These are phyloP conservation scores for Pestalotiopsis fici DNA, from an alignment of 2,329 filamentous ascomycete species.

Conservation along the genomic window DNA sequence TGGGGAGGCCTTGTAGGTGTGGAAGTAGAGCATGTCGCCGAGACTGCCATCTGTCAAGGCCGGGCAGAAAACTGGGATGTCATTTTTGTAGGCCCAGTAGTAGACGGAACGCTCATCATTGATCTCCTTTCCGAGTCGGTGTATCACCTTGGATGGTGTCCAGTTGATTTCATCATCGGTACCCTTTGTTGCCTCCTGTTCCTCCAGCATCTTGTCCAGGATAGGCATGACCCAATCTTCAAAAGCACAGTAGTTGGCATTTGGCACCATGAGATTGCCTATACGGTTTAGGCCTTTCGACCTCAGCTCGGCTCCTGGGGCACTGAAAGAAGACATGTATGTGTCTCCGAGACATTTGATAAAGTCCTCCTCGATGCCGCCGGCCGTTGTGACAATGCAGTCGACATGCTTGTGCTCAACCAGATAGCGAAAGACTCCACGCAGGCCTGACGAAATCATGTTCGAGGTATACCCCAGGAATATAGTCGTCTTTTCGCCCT, in stretches of 20 bases:
- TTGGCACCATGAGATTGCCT: conserved; percentile 92
- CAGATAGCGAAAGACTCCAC: conserved; percentile 88
- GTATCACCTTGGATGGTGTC: conserved; percentile 93
- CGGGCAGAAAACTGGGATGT: conserved; percentile 96
- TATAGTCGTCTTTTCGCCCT: conserved; percentile 81
- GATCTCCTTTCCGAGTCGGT: conserved; percentile 89
- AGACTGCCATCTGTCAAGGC: conserved; percentile 93
- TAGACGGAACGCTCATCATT: conserved; percentile 89
- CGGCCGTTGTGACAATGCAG: conserved; percentile 91
- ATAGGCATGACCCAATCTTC: conserved; percentile 98
- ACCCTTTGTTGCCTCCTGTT: conserved; percentile 80
- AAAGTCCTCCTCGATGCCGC: conserved; percentile 94
- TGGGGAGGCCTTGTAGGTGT: conserved; percentile 89
- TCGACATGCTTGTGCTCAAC: conserved; percentile 92
- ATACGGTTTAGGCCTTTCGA: conserved; percentile 91
- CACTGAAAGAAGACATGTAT: conserved; percentile 85
- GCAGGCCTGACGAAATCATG: conserved; percentile 91
- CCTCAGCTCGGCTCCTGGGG: conserved; percentile 75
- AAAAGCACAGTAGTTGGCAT: conserved; percentile 95
- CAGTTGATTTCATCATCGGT: conserved; percentile 72
- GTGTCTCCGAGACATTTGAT: conserved; percentile 97
- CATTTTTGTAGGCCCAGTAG: conserved; percentile 97
- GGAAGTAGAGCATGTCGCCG: conserved; percentile 98
- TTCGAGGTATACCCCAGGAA: conserved; percentile 98
- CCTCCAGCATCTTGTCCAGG: conserved; percentile 88